Base-by-base conservation (phyloP, 345 rosid species). In the Acer yangbiense region DNA sequence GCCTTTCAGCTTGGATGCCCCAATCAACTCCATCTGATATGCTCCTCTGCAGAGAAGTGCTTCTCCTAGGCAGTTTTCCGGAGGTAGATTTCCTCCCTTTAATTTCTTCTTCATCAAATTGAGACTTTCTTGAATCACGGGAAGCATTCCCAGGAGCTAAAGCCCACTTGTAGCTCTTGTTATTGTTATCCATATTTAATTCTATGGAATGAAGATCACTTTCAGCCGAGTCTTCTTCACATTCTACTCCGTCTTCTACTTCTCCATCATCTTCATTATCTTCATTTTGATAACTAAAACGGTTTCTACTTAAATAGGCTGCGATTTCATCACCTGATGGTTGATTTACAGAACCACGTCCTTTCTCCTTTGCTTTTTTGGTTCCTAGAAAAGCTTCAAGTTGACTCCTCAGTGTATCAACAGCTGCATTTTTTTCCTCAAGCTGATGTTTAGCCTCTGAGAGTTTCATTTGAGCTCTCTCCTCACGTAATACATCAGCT, bases 151-250 rank as follows among this genome's bases (percentile, higher is more conserved):
- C 84, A 44, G 89, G 66, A 77, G 84, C 80, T 43, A 83, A 83
- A 8, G 82, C 86, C 98, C 90, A 92, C 66, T 91, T 90, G 80
- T 88, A 88, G 87, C 84, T 88, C 83, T 86, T 89, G 77, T 83
- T 82, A 69, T 74, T 80, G 75, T 81, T 86, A 70, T 92, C 97
- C 83, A 88, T 87, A 80, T 90, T 89, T 79, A 92, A 81, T 78
- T 96, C 97, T 84, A 92, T 90, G 57, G 95, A 94, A 78, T 92
- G 95, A 68, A 92, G 90, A 77, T 96, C 98, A 68, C 98, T 90
- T 83, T 94, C 98, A 0, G 86, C 92, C 1, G 97, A 92, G 35
- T 87, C 95, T 73, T 89, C 90, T 25, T 83, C 90, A 52, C 80
- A 73, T 78, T 85, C 89, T 2, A 83, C 73, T 17, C 73, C 91